Evolutionary conservation across 306 rosid genomes (phyloP).

Genomic region (Amphicarpaea edgeworthii): DNA sequence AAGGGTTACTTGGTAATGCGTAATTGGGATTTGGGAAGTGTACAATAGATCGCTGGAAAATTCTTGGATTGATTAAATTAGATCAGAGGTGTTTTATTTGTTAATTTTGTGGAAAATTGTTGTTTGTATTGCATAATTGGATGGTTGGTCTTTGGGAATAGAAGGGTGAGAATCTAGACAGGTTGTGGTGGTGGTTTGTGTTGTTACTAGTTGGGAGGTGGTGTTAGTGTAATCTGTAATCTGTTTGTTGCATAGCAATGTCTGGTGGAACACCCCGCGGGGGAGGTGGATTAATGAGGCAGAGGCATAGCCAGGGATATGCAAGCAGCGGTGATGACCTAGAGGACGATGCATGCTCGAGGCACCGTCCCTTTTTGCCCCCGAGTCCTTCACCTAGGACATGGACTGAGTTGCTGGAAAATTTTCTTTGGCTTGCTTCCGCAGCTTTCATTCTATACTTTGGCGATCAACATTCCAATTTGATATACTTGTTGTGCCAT

Average conservation of each 20-base stretch:
- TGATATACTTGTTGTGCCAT: constrained; percentile 82
- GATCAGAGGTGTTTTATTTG: constrained; percentile 34
- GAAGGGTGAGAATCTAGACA: constrained; percentile 36
- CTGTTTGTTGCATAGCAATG: constrained; percentile 62
- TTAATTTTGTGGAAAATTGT: constrained; percentile 43
- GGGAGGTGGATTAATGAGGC: constrained; percentile 87
- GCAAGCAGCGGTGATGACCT: constrained; percentile 95
- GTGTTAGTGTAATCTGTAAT: constrained; percentile 47
- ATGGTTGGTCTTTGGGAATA: constrained; percentile 39
- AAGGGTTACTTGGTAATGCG: constrained; percentile 40
- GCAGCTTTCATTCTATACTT: constrained; percentile 78
- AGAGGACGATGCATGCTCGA: constrained; percentile 95
- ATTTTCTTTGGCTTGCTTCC: constrained; percentile 89
- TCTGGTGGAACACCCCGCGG: constrained; percentile 94
- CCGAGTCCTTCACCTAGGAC: constrained; percentile 64
- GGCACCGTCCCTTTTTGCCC: constrained; percentile 56
- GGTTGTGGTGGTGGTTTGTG: constrained; percentile 14
- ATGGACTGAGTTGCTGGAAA: constrained; percentile 75
- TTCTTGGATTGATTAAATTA: constrained; percentile 34
- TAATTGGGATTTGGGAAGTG: constrained; percentile 30
- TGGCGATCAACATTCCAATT: constrained; percentile 85
- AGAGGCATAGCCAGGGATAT: constrained; percentile 97
- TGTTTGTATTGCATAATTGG: constrained; percentile 43
- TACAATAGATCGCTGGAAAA: constrained; percentile 23
- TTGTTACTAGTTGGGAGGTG: constrained; percentile 37